A percentile compares a stretch with the other conserved stretches of the same genome.
phyloP scores from a whole-genome alignment of 202 grass and related monocot species.

The Carex arenaria region DNA sequence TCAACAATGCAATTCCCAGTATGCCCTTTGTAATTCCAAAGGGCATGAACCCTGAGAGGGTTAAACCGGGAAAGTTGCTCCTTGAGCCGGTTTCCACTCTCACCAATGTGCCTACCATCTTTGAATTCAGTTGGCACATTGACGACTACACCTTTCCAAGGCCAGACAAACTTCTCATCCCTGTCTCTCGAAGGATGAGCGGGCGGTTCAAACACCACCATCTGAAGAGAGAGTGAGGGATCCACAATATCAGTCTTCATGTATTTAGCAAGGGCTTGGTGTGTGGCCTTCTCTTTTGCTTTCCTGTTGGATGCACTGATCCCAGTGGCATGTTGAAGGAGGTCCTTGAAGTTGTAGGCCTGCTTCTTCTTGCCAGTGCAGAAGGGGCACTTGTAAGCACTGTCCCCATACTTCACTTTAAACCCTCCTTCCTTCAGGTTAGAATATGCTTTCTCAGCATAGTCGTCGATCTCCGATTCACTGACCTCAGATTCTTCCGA shows the following conservation, averaged over 20 bases:
- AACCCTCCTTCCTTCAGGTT: constrained; percentile 56
- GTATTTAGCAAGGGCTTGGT: constrained; percentile 56
- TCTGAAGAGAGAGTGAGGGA: neutral
- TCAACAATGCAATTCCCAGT: constrained; percentile 67
- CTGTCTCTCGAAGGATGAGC: constrained; percentile 22
- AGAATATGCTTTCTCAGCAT: constrained; percentile 55
- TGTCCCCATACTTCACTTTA: constrained; percentile 32
- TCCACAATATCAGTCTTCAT: constrained; percentile 43
- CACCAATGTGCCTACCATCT: constrained; percentile 46
- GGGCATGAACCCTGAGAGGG: constrained; percentile 52
- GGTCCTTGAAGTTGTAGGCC: constrained; percentile 33
- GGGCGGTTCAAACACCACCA: constrained; percentile 15
- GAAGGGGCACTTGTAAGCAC: constrained; percentile 52
- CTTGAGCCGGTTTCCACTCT: constrained; percentile 77
- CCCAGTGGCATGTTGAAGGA: constrained; percentile 59
- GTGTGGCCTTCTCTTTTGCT: constrained; percentile 49
- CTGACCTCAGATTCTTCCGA: constrained; percentile 43
- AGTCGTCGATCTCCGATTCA: constrained; percentile 72
- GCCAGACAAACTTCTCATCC: constrained; percentile 73
- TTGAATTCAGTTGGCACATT: constrained; percentile 62
- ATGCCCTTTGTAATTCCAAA: constrained; percentile 54
- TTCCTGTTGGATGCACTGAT: constrained; percentile 39
- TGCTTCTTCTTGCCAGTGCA: constrained; percentile 48
- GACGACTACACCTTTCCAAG: constrained; percentile 72
- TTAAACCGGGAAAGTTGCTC: constrained; percentile 47